Evolutionary conservation across 2,329 filamentous ascomycete genomes (phyloP).

Genomic region (Cytospora piceae): DNA sequence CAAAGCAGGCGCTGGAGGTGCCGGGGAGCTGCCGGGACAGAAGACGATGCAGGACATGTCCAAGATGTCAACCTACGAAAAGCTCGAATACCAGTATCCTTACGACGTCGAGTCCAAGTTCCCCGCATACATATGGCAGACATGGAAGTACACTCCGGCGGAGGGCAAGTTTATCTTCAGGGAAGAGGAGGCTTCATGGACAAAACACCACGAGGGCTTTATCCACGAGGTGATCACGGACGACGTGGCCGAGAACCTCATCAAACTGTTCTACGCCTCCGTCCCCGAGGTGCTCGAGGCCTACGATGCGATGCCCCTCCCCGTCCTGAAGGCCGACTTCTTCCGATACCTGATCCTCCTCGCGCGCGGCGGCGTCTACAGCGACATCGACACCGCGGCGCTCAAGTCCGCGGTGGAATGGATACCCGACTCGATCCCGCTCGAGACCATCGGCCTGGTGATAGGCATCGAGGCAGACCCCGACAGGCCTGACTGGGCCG

Average conservation of each 20-base stretch:
- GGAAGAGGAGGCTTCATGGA: conserved; percentile 87
- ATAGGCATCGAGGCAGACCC: conserved; percentile 97
- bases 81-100: conserved; percentile 90
- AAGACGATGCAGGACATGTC: conserved; percentile 71
- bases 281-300: conserved; percentile 79
- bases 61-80: conserved; percentile 73
- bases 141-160: conserved; percentile 87
- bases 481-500: conserved; percentile 85
- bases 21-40: conserved; percentile 45
- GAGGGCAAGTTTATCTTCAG: conserved; percentile 80
- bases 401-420: conserved; percentile 84
- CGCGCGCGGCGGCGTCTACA: conserved; percentile 71
- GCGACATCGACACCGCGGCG: conserved; percentile 88
- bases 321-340: conserved; percentile 79
- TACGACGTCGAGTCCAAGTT: conserved; percentile 90
- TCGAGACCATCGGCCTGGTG: conserved; percentile 79
- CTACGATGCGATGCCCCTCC: conserved; percentile 71
- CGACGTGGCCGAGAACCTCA: conserved; percentile 76
- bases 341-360: conserved; percentile 73
- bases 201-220: conserved; percentile 83
- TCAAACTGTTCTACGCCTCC: conserved; percentile 84
- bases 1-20: conserved; percentile 30
- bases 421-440: conserved; percentile 79
- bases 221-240: conserved; percentile 98
- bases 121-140: conserved; percentile 99